phyloP scores from a whole-genome alignment of 345 rosid species.

The Gossypium herbaceum region DNA sequence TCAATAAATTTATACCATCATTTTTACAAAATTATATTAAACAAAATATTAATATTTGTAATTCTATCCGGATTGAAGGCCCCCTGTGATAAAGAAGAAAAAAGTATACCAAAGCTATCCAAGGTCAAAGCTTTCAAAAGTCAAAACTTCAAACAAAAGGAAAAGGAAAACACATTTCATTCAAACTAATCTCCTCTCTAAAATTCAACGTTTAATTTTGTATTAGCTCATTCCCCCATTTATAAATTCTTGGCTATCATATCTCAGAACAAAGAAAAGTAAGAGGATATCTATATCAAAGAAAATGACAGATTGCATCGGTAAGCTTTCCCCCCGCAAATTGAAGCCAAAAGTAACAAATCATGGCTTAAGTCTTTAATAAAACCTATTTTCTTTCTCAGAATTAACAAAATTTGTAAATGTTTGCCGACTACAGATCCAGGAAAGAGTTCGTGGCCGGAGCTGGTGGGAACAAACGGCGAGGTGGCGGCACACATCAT shows the following conservation, averaged over 20 bases:
- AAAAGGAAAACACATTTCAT: background rate
- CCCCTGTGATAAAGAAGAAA: too few relatives aligned
- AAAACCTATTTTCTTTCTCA: background rate
- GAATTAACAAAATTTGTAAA: background rate
- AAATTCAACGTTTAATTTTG: background rate
- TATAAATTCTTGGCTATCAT: background rate
- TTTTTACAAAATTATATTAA: too few relatives aligned
- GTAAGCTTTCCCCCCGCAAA: background rate
- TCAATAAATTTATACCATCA: too few relatives aligned
- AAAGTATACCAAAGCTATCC: too few relatives aligned
- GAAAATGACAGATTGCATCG: background rate
- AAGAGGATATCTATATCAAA: background rate
- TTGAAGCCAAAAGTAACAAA: background rate
- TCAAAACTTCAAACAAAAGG: background rate
- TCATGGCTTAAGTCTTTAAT: background rate
- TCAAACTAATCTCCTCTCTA: background rate
- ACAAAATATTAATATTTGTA: too few relatives aligned
- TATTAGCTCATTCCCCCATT: too few relatives aligned
- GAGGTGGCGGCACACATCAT: constrained; percentile 34
- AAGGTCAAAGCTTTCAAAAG: background rate
- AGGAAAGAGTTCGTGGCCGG: constrained; percentile 40
- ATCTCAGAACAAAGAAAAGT: background rate
- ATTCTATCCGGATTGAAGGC: too few relatives aligned
- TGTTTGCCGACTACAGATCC: background rate
- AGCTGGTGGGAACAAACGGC: constrained; percentile 38